phyloP scores from a whole-genome alignment of 768 basidiomycete genomes.

The Termitomyces sp. region DNA sequence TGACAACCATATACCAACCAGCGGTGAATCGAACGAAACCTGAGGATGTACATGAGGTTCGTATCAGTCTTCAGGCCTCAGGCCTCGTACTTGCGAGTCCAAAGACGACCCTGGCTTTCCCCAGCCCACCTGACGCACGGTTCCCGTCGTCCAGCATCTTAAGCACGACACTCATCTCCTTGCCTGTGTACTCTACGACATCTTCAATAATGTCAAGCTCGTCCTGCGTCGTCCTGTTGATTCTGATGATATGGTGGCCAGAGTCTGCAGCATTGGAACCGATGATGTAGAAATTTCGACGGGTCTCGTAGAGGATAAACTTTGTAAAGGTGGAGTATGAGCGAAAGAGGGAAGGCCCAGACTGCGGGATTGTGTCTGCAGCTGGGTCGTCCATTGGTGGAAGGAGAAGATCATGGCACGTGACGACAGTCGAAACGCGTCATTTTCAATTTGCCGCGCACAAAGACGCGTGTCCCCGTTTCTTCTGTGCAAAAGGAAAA shows the following conservation, averaged over 20 bases:
- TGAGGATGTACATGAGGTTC: constrained; percentile 17
- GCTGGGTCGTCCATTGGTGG: neutral
- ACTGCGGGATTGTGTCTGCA: neutral
- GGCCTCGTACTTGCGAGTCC: constrained; percentile 63
- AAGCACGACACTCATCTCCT: constrained; percentile 85
- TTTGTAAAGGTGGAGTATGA: constrained; percentile 55
- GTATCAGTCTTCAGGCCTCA: neutral
- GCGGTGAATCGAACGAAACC: constrained; percentile 94
- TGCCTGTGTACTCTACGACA: constrained; percentile 79
- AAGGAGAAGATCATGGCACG: neutral
- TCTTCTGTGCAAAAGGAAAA: neutral
- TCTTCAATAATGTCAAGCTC: constrained; percentile 82
- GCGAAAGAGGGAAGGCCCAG: neutral
- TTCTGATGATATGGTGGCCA: constrained; percentile 86
- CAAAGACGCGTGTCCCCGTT: neutral
- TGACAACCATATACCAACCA: constrained; percentile 92
- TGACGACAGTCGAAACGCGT: neutral
- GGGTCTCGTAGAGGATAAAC: constrained; percentile 92
- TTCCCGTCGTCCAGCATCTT: constrained; percentile 97
- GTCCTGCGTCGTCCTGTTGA: constrained; percentile 79
- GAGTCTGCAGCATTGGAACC: constrained; percentile 87
- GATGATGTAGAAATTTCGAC: constrained; percentile 84
- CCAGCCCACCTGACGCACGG: constrained; percentile 80
- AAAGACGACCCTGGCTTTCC: constrained; percentile 72
- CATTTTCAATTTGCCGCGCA: neutral